Evolutionary conservation across 2,329 filamentous ascomycete species (phyloP).

Genomic region (Trichophyton simii): DNA sequence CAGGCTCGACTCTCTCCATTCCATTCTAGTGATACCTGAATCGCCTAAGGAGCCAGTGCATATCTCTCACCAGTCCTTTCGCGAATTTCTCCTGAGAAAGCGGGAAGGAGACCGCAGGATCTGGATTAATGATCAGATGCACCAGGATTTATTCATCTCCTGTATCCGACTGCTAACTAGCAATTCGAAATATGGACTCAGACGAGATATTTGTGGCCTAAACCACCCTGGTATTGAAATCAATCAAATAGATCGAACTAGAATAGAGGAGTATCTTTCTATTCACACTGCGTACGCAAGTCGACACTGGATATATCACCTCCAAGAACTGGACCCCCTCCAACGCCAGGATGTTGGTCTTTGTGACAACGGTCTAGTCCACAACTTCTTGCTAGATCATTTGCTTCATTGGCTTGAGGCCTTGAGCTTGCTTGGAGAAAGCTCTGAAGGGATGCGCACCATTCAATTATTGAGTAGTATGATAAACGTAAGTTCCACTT

Average conservation of each 20-base stretch:
- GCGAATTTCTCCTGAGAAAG: conserved; percentile 16
- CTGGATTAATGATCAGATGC: conserved; percentile 13
- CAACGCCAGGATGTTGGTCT: background rate
- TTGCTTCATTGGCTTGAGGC: conserved; percentile 10
- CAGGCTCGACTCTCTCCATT: conserved; percentile 13
- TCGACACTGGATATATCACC: conserved; percentile 1
- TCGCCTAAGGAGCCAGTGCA: conserved; percentile 10
- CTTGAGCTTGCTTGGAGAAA: conserved; percentile 13
- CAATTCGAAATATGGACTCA: conserved; percentile 6
- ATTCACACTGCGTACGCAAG: background rate
- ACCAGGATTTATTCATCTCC: conserved; percentile 9
- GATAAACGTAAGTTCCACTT: background rate
- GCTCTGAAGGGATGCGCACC: background rate
- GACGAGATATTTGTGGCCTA: conserved; percentile 15
- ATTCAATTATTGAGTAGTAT: background rate
- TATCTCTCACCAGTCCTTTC: conserved; percentile 22
- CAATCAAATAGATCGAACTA: background rate
- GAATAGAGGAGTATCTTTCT: background rate
- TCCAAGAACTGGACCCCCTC: background rate
- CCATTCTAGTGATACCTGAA: conserved; percentile 14
- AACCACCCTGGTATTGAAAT: conserved; percentile 7
- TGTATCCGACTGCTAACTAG: conserved; percentile 11
- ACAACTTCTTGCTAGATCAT: conserved; percentile 4
- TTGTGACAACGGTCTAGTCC: background rate
- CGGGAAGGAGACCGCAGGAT: conserved; percentile 7